A percentile compares a stretch with the other conserved stretches of the same genome.
Evolutionary conservation across 306 rosid species (phyloP).

Genomic region (Trichosanthes truncata): DNA sequence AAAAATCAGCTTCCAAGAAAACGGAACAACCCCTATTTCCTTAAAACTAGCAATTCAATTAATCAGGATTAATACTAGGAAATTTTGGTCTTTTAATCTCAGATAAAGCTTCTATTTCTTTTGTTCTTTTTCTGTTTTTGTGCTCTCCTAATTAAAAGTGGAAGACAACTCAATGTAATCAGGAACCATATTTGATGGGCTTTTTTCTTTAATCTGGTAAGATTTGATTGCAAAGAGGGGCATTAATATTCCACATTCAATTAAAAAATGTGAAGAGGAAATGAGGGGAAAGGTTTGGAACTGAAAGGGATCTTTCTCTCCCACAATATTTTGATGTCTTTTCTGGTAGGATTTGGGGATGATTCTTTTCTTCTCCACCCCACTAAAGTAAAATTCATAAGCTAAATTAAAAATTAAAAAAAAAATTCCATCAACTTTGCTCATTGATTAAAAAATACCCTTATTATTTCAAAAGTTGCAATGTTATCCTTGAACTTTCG

Average conservation of each 20-base stretch:
- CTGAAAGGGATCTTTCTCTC: slow-evolving; percentile 8
- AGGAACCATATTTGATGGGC: neutral
- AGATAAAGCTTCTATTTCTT: neutral
- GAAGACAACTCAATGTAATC: slow-evolving; percentile 7
- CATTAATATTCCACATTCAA: neutral
- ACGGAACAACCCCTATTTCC: neutral
- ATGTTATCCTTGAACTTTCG: too few relatives aligned
- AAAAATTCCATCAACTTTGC: too few relatives aligned
- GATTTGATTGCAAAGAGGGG: slow-evolving; percentile 1
- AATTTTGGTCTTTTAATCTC: neutral
- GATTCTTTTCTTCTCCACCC: slow-evolving; percentile 5
- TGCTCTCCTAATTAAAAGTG: neutral
- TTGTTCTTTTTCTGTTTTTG: neutral
- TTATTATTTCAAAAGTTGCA: too few relatives aligned
- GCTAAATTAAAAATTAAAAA: too few relatives aligned
- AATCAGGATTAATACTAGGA: neutral
- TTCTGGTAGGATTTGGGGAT: slow-evolving; percentile 8
- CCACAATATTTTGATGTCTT: neutral
- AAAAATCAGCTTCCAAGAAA: slow-evolving; percentile 4
- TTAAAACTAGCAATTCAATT: neutral
- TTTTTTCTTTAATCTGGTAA: neutral
- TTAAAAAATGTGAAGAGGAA: neutral
- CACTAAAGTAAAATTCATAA: neutral
- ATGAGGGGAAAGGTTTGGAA: neutral
- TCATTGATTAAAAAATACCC: too few relatives aligned